Base-by-base conservation (phyloP, 768 basidiomycete species). In the Butyriboletus loyo region DNA sequence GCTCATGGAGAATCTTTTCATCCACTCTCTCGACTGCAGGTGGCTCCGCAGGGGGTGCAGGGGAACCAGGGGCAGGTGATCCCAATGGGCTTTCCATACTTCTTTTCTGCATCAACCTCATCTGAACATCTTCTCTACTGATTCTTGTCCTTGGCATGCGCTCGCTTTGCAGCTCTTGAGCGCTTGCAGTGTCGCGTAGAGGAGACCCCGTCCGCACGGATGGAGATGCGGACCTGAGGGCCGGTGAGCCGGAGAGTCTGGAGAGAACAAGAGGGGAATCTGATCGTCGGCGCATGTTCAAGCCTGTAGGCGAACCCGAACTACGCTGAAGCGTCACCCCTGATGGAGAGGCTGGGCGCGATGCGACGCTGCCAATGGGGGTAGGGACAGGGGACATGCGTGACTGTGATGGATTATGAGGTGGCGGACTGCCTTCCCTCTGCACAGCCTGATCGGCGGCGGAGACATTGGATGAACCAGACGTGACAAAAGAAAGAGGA, bases 121-220 rank as follows among this genome's bases (percentile, higher is more conserved):
- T 69, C 53, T 79, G 76, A 19, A 86, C 75, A 43, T 79, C 78
- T 48, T 81, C 81, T 27, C 76, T 75, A 47, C 71, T 82, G 52
- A 85, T 82, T 39, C 80, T 73, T 24, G 72, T 72, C 46, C 73
- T 74, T 3, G 57, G 66, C 59, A 31, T 54, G 59, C 60, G 60
- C 4, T 46, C 58, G 24, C 42, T 39, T 28, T 59, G 56, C 19
- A 60, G 38, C 6, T 65, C 65, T 39, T 63, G 65, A 5, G 52
- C 50, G 28, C 56, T 66, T n/a, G 56, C 50, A 2, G 35, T 46
- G 32, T 64, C 66, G 10, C 62, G 60, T 13, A 69, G 25, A 11
- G 70, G 70, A 19, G 69, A 68, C n/a, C 61, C 70, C 22, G 61
- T 52, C 28, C 55, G 52, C 27, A 57, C 2, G 15, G 50, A 55